Evolutionary conservation across 2,329 filamentous ascomycete genomes (phyloP).

Genomic region (Pseudocercospora fuligena): DNA sequence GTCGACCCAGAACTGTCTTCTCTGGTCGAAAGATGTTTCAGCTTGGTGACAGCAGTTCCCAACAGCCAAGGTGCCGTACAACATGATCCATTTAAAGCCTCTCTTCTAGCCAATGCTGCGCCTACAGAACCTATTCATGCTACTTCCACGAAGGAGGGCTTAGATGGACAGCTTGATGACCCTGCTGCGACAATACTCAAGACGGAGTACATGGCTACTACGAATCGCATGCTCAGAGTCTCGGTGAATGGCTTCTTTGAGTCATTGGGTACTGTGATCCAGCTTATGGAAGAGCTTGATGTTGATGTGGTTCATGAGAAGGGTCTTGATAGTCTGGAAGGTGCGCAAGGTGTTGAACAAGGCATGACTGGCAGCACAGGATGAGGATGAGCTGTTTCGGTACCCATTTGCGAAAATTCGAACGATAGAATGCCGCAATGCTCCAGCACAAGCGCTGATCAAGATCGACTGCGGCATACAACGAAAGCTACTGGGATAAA

Average conservation of each 20-base stretch:
- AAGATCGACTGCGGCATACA: background rate
- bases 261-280: slow-evolving; percentile 79
- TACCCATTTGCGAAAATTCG: background rate
- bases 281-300: slow-evolving; percentile 90
- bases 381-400: slow-evolving; percentile 18
- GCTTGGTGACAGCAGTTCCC: slow-evolving; percentile 48
- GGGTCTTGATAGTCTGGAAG: slow-evolving; percentile 46
- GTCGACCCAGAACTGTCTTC: slow-evolving; percentile 91
- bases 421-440: no score
- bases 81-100: slow-evolving; percentile 29
- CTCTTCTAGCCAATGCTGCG: slow-evolving; percentile 26
- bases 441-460: background rate
- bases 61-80: slow-evolving; percentile 22
- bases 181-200: slow-evolving; percentile 61
- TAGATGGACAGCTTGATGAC: slow-evolving; percentile 16
- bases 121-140: slow-evolving; percentile 22
- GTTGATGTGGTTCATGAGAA: slow-evolving; percentile 71
- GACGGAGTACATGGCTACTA: slow-evolving; percentile 82
- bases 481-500: background rate
- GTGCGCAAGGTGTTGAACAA: slow-evolving; percentile 46
- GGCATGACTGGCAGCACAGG: slow-evolving; percentile 41
- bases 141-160: background rate
- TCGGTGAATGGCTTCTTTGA: slow-evolving; percentile 97
- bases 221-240: slow-evolving; percentile 94
- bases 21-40: slow-evolving; percentile 75